These are phyloP conservation scores for Claviceps africana DNA, from an alignment of 2,329 filamentous ascomycete species.

Conservation along the genomic window DNA sequence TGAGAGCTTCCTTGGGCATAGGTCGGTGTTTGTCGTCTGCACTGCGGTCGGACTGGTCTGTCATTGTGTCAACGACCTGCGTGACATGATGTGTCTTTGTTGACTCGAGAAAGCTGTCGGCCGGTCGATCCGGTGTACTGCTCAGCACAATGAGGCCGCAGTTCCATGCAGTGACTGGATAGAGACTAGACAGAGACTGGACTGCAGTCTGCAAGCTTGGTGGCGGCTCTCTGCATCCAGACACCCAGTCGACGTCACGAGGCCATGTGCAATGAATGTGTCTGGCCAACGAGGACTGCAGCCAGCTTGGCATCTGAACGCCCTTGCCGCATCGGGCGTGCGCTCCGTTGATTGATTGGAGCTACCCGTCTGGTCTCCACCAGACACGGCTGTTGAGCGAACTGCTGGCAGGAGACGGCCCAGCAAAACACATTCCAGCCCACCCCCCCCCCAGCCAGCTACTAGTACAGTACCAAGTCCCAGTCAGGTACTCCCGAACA, in stretches of 20 bases:
- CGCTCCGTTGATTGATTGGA: not conserved
- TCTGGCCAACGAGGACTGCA: no score
- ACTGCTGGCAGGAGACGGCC: not conserved
- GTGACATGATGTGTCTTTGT: conserved; percentile 3
- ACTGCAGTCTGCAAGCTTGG: not conserved
- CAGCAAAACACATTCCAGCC: no score
- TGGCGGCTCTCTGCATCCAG: not conserved
- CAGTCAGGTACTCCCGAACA: no score
- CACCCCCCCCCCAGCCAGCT: no score
- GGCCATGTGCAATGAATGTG: no score
- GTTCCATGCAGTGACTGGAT: not conserved
- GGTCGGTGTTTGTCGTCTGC: not conserved
- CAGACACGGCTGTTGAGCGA: no score
- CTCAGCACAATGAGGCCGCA: not conserved
- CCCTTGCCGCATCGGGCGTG: not conserved
- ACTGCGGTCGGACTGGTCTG: conserved; percentile 5
- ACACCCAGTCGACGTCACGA: no score
- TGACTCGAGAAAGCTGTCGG: not conserved
- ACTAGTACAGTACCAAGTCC: no score
- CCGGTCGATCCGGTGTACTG: not conserved
- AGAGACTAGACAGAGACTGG: no score
- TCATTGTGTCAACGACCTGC: conserved; percentile 5
- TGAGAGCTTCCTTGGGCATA: not conserved
- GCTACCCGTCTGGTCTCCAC: not conserved
- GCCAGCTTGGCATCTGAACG: not conserved